These are phyloP conservation scores for Ailanthus altissimus DNA, from an alignment of 345 rosid species.

Conservation along the genomic window DNA sequence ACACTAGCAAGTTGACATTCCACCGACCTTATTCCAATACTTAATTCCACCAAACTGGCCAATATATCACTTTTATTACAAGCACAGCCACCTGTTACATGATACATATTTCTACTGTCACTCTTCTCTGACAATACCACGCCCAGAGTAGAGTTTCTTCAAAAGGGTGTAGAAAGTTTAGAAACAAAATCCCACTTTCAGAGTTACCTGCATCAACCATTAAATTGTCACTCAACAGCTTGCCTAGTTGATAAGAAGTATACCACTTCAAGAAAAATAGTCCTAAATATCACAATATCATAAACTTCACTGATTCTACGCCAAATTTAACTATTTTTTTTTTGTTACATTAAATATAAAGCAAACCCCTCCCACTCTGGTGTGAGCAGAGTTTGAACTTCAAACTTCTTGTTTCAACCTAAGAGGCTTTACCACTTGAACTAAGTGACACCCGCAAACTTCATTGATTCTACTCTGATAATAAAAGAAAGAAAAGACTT, in stretches of 20 bases:
- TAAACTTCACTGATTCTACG: too few species aligned
- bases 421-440: too few species aligned
- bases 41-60: neutral
- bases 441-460: neutral
- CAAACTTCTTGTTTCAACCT: too few species aligned
- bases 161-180: neutral
- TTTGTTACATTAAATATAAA: too few species aligned
- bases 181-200: neutral
- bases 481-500: neutral
- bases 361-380: too few species aligned
- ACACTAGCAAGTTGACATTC: neutral
- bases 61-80: neutral
- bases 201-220: neutral
- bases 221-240: neutral
- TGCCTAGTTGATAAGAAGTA: neutral
- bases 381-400: too few species aligned
- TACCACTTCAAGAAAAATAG: too few species aligned
- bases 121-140: neutral
- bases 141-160: neutral
- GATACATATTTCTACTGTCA: constrained; percentile 1
- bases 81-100: neutral
- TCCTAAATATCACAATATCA: neutral
- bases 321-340: too few species aligned
- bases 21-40: neutral
- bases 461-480: neutral